Percentiles rank a stretch among this genome's conserved stretches.
These are phyloP conservation scores for Salix purpurea DNA, from an alignment of 345 rosid genomes.

Conservation along the genomic window DNA sequence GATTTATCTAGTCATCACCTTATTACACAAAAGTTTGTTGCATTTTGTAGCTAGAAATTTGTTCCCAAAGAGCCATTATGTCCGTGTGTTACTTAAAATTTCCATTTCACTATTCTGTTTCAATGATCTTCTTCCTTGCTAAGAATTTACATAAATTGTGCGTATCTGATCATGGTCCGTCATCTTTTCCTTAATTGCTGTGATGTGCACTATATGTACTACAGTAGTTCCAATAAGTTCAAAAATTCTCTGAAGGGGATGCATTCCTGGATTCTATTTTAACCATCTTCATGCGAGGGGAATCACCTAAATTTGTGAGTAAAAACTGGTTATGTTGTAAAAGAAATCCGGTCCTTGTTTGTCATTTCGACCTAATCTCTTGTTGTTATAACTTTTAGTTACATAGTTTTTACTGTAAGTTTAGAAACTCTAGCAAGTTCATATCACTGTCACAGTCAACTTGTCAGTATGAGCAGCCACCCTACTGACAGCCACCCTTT, in stretches of 20 bases:
- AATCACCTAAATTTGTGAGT: not conserved
- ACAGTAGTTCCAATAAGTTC: not conserved
- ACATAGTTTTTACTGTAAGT: not conserved
- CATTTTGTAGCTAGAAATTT: not conserved
- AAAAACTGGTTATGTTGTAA: not conserved
- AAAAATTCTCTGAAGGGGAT: not conserved
- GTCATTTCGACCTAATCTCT: not conserved
- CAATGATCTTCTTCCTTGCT: not conserved
- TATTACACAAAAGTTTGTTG: not conserved
- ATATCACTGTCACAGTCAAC: not conserved
- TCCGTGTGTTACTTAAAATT: not conserved
- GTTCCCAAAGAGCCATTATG: not conserved
- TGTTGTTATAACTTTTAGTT: not conserved
- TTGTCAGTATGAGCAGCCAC: not conserved
- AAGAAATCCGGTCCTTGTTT: not conserved
- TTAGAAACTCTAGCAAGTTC: not conserved
- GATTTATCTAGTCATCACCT: not conserved
- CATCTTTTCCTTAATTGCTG: not conserved
- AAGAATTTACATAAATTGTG: not conserved
- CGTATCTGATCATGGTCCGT: not conserved
- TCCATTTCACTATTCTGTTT: not conserved
- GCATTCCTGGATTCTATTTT: not conserved
- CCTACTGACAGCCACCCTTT: not conserved
- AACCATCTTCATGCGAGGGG: not conserved
- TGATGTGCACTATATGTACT: not conserved